Conservation (phyloP, 805 yeast genomes). For the Peterozyma xylosa region DNA sequence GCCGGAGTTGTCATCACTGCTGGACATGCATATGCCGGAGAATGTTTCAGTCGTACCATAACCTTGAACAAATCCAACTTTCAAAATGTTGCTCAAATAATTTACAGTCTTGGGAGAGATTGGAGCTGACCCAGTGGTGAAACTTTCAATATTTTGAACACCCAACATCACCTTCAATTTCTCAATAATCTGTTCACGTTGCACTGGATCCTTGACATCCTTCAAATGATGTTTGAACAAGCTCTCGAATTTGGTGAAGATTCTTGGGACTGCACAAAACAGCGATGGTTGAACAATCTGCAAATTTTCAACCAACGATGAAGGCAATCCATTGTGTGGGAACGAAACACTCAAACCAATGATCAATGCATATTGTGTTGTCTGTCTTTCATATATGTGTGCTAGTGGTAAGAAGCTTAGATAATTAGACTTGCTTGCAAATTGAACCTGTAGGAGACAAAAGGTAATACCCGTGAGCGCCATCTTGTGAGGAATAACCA, state of each 20-base stretch:
- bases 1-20: conserved; percentile 37
- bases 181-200: conserved; percentile 13
- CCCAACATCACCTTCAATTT: conserved; percentile 38
- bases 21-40: conserved; percentile 45
- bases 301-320: conserved; percentile 56
- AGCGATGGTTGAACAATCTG: conserved; percentile 44
- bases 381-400: conserved; percentile 14
- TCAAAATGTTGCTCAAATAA: conserved; percentile 53
- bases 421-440: conserved; percentile 2
- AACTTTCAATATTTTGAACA: conserved; percentile 29
- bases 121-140: conserved; percentile 64
- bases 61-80: conserved; percentile 51
- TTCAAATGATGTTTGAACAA: conserved; percentile 42
- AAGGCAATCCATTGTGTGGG: conserved; percentile 42
- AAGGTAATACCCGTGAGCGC: conserved; percentile 30
- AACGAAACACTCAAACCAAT: conserved; percentile 31
- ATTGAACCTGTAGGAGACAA: conserved; percentile 3
- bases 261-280: conserved; percentile 58
- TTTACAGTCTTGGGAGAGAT: conserved; percentile 54
- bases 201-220: conserved; percentile 8
- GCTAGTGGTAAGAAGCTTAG: conserved; percentile 12
- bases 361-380: conserved; percentile 4
- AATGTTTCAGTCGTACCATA: conserved; percentile 69
- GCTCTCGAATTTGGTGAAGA: conserved; percentile 56
- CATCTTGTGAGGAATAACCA: conserved; percentile 52